Evolutionary conservation across 2,329 filamentous ascomycete genomes (phyloP).

Genomic region (Sporothrix curviconia): DNA sequence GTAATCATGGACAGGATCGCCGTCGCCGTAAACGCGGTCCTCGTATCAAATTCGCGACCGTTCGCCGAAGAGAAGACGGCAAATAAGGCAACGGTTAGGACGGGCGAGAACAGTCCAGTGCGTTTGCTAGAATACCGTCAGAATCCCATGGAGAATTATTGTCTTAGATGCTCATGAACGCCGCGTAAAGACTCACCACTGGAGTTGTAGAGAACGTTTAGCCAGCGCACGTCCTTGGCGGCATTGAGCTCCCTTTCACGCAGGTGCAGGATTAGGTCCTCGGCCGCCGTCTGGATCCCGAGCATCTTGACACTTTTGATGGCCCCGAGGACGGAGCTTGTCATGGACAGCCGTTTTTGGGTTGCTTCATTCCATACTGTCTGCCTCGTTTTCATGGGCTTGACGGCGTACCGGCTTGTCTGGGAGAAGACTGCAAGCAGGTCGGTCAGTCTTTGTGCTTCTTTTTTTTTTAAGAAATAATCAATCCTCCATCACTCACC

Average conservation of each 20-base stretch:
- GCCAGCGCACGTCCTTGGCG: slow-evolving; percentile 32
- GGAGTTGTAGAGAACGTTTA: slow-evolving; percentile 35
- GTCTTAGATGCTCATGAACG: not conserved
- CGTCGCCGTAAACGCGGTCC: slow-evolving; percentile 35
- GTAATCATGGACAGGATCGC: slow-evolving; percentile 35
- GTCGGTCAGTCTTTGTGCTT: too few species aligned
- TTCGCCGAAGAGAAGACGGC: slow-evolving; percentile 23
- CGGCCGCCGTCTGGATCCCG: slow-evolving; percentile 25
- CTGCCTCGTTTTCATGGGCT: slow-evolving; percentile 30
- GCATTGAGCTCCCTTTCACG: slow-evolving; percentile 29
- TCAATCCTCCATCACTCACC: too few species aligned
- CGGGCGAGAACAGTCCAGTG: slow-evolving; percentile 37
- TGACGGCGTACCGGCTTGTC: slow-evolving; percentile 35
- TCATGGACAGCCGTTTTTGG: slow-evolving; percentile 33
- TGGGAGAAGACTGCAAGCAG: slow-evolving; percentile 32
- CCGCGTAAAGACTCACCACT: slow-evolving; percentile 28
- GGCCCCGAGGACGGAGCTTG: slow-evolving; percentile 28
- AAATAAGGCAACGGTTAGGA: slow-evolving; percentile 32
- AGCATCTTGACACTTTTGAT: slow-evolving; percentile 38
- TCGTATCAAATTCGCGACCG: slow-evolving; percentile 25
- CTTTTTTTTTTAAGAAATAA: too few species aligned
- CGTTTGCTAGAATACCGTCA: slow-evolving; percentile 28
- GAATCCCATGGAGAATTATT: too few species aligned
- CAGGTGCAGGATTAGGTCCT: slow-evolving; percentile 21
- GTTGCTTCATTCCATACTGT: slow-evolving; percentile 36